These are phyloP conservation scores for Glycine latifolia DNA, from an alignment of 306 rosid genomes.

Conservation along the genomic window DNA sequence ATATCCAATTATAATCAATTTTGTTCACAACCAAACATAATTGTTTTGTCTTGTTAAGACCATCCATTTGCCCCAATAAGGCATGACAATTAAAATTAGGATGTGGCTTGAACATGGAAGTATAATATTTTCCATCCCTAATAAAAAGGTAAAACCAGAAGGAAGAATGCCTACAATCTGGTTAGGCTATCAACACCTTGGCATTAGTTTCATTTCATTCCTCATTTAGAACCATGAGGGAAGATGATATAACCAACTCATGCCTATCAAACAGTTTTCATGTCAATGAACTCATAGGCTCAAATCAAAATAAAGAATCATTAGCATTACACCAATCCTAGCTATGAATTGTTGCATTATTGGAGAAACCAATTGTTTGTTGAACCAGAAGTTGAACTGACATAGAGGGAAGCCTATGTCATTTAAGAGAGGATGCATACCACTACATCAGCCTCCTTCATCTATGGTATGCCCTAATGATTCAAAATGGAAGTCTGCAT, in stretches of 20 bases:
- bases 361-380: conserved; percentile 43
- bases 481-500: conserved; percentile 48
- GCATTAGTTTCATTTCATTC: conserved; percentile 41
- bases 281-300: conserved; percentile 36
- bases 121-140: conserved; percentile 44
- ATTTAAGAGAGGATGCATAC: conserved; percentile 36
- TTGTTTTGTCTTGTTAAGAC: conserved; percentile 33
- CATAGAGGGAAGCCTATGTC: conserved; percentile 39
- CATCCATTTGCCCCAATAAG: conserved; percentile 34
- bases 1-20: conserved; percentile 38
- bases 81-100: conserved; percentile 28
- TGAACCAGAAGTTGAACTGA: conserved; percentile 46
- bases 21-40: conserved; percentile 37
- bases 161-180: conserved; percentile 39
- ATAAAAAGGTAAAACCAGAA: conserved; percentile 36
- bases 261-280: conserved; percentile 42
- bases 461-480: conserved; percentile 43
- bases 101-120: conserved; percentile 35
- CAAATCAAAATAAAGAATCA: conserved; percentile 39
- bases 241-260: conserved; percentile 42
- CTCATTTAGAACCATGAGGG: conserved; percentile 34
- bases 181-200: conserved; percentile 43
- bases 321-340: conserved; percentile 37
- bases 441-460: conserved; percentile 47
- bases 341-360: conserved; percentile 41